Base-by-base conservation (phyloP, 1,139 yeast species). In the Diutina ranongensis region DNA sequence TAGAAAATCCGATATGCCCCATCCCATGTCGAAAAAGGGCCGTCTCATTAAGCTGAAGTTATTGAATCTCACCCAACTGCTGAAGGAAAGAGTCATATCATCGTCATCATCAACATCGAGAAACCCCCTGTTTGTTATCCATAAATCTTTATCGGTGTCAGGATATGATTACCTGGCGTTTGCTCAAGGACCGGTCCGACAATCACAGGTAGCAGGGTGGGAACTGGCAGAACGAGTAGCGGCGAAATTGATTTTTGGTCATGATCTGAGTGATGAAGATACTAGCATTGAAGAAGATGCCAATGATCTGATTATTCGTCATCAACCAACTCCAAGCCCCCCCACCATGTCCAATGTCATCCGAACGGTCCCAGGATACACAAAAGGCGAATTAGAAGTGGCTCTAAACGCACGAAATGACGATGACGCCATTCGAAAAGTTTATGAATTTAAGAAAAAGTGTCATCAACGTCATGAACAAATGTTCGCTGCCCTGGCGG, bases 121-220 rank as follows among this genome's bases (percentile, higher is more conserved):
- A 9, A 46, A 47, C 19, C 46, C 44, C 13, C 49, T 46, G 36
- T 52, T 52, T 45, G 52, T 51, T 25, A 51, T 57, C 35, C 58
- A 54, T 34, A 56, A 54, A 38, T 60, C 61, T 5, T 47, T 52
- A 20, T 50, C 52, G 31, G 48, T 54, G 54, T 46, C 52, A 38
- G 50, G 53, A 13, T 59, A 59, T 46, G 63, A 59, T 50, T 58
- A 58, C 47, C 52, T 58, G 7, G 58, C 55, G 12, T 59, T 56
- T 47, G 51, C 56, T 49, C n/a, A 42, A 8, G 59, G 59, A 2
- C 56, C 56, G 15, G 49, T 58, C 16, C 57, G 54, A 49, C 57
- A 56, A 42, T 67, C 73, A 4, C 74, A 68, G 51, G 58, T 68
- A n/a, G 62, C 60, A 48, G 74, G 74, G 13, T 71, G 75, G 75